phyloP scores from a whole-genome alignment of 257 asterid species.

The Gentiana macrophylla region DNA sequence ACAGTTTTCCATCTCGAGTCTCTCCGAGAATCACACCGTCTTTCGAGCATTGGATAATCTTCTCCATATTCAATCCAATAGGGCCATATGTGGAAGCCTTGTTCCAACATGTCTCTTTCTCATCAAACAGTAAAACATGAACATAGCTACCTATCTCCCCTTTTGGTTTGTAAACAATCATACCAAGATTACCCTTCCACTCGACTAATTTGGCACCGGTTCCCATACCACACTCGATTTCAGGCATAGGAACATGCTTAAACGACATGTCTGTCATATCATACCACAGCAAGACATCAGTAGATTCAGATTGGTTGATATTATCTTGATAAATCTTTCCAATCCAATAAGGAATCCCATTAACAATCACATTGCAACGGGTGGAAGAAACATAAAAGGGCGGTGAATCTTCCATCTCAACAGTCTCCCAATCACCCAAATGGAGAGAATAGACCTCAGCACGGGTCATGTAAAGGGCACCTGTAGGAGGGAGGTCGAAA shows the following conservation, averaged over 20 bases:
- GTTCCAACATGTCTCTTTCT: neutral
- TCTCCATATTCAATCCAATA: neutral
- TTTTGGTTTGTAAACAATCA: neutral
- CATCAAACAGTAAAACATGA: neutral
- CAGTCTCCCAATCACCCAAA: neutral
- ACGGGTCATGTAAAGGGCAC: too few relatives aligned
- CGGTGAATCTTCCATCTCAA: neutral
- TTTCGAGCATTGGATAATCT: neutral
- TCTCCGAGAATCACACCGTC: neutral
- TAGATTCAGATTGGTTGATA: too few relatives aligned
- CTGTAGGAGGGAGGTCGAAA: too few relatives aligned
- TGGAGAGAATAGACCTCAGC: neutral
- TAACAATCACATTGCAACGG: neutral
- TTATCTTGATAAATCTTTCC: neutral
- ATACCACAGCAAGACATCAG: neutral
- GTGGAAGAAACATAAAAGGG: neutral
- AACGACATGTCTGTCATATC: neutral
- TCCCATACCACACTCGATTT: too few relatives aligned
- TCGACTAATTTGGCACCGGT: neutral
- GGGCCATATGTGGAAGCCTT: neutral
- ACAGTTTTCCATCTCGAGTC: too few relatives aligned
- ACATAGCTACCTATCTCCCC: neutral
- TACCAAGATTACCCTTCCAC: neutral
- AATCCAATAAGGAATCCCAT: conserved; percentile 1
- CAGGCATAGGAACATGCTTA: neutral